A percentile compares a stretch with the other conserved stretches of the same genome.
Evolutionary conservation across 345 rosid species (phyloP).

Genomic region (Lepidium aucheri): DNA sequence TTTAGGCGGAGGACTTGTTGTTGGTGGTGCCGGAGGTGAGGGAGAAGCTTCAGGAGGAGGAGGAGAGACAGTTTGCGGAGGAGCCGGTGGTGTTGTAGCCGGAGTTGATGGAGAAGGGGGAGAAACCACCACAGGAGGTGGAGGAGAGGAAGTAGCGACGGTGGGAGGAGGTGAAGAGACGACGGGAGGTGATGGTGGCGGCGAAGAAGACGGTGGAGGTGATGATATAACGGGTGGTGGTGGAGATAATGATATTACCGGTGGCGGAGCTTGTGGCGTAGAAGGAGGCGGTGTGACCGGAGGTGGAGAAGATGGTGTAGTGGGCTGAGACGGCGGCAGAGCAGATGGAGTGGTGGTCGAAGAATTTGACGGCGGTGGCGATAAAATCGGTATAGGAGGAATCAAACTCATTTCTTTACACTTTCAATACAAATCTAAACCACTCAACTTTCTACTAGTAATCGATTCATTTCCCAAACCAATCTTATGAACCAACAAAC

Average conservation of each 20-base stretch:
- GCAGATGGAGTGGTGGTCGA: slow-evolving; percentile 35
- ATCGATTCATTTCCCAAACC: slow-evolving; percentile 11
- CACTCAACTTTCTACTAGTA: background rate
- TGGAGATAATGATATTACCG: slow-evolving; percentile 32
- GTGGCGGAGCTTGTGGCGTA: slow-evolving; percentile 39
- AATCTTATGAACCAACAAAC: slow-evolving; percentile 1
- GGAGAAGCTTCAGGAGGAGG: slow-evolving; percentile 36
- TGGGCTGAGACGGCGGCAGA: slow-evolving; percentile 32
- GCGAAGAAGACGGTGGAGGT: slow-evolving; percentile 36
- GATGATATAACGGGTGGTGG: slow-evolving; percentile 39
- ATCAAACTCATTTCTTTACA: slow-evolving; percentile 43
- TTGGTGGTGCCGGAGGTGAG: slow-evolving; percentile 34
- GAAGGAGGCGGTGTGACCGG: slow-evolving; percentile 38
- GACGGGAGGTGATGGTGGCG: slow-evolving; percentile 39
- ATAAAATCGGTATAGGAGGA: slow-evolving; percentile 37
- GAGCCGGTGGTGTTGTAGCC: slow-evolving; percentile 41
- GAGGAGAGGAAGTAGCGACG: slow-evolving; percentile 41
- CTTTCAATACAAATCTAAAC: background rate
- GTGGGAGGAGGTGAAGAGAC: slow-evolving; percentile 42
- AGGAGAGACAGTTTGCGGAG: slow-evolving; percentile 38
- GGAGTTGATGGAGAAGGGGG: slow-evolving; percentile 41
- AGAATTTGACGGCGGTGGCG: slow-evolving; percentile 35
- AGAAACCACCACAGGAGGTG: slow-evolving; percentile 20
- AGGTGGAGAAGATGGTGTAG: slow-evolving; percentile 41
- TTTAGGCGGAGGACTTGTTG: slow-evolving; percentile 33